Conservation (phyloP, 768 basidiomycete genomes). For the Trametes punicea region DNA sequence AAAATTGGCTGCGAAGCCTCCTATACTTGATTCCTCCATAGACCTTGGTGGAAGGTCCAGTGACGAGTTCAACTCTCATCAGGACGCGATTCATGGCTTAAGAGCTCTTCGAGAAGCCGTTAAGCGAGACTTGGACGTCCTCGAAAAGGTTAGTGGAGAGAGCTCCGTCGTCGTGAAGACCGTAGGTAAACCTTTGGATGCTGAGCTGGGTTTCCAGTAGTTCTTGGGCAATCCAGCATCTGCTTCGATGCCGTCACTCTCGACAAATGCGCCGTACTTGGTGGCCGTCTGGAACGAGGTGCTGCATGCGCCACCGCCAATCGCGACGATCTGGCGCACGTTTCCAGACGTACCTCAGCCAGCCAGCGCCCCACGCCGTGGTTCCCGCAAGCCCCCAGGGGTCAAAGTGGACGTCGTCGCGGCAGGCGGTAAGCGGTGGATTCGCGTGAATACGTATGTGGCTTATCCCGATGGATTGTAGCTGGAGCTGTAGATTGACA, state of each 20-base stretch:
- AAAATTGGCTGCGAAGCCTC: conserved; percentile 23
- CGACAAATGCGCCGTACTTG: conserved; percentile 79
- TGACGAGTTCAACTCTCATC: conserved; percentile 14
- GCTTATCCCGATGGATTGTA: not conserved
- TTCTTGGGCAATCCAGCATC: conserved; percentile 50
- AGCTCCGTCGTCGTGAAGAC: not conserved
- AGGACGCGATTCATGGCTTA: conserved; percentile 37
- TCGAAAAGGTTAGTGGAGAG: conserved; percentile 36
- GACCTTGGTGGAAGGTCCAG: conserved; percentile 13
- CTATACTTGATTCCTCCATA: conserved; percentile 36
- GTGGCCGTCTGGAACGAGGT: conserved; percentile 83
- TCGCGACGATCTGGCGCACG: conserved; percentile 56
- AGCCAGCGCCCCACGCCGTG: conserved; percentile 15
- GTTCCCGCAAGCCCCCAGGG: conserved; percentile 29
- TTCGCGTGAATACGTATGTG: conserved; percentile 83
- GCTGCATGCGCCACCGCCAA: conserved; percentile 52
- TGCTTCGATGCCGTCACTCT: conserved; percentile 46
- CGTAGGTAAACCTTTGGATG: not conserved
- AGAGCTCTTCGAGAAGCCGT: conserved; percentile 41
- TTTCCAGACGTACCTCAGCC: conserved; percentile 34
- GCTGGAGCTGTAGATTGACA: not conserved
- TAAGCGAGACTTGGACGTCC: conserved; percentile 39
- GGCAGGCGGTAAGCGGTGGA: conserved; percentile 72
- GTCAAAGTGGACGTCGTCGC: conserved; percentile 83
- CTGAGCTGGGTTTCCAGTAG: conserved; percentile 44